These are phyloP conservation scores for Capillidium heterosporum DNA, from an alignment of 371 early-diverging fungal genomes.

Conservation along the genomic window DNA sequence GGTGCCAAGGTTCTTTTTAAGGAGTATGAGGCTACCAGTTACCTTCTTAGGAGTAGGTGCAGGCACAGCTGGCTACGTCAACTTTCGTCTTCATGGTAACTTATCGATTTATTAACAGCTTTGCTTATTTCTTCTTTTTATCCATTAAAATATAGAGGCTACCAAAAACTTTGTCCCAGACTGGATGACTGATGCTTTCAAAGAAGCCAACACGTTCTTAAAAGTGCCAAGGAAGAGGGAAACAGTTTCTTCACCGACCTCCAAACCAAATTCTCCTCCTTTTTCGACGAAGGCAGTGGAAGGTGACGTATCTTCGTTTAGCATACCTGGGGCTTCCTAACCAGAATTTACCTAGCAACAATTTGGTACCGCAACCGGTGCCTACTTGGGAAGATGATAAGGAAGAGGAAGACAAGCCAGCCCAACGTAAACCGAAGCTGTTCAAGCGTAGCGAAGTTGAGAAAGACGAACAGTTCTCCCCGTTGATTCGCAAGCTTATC, in stretches of 20 bases:
- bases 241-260: slow-evolving; percentile 5
- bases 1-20: slow-evolving; percentile 17
- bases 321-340: neutral
- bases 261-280: neutral
- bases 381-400: slow-evolving; percentile 14
- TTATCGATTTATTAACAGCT: neutral
- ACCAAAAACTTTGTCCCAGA: neutral
- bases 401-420: slow-evolving; percentile 4
- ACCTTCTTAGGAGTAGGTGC: slow-evolving; percentile 25
- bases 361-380: neutral
- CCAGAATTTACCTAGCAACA: neutral
- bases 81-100: slow-evolving; percentile 31
- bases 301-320: slow-evolving; percentile 5
- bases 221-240: neutral
- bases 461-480: slow-evolving; percentile 39
- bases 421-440: slow-evolving; percentile 12
- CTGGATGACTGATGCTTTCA: slow-evolving; percentile 8
- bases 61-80: slow-evolving; percentile 30
- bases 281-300: neutral
- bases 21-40: slow-evolving; percentile 25
- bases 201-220: slow-evolving; percentile 13
- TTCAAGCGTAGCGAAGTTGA: neutral
- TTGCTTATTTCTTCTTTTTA: neutral
- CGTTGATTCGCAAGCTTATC: slow-evolving; percentile 78
- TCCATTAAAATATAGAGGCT: neutral